Percentiles rank a stretch among this genome's conserved stretches.
Evolutionary conservation across 257 asterid genomes (phyloP).

Genomic region (Penstemon newberryi): DNA sequence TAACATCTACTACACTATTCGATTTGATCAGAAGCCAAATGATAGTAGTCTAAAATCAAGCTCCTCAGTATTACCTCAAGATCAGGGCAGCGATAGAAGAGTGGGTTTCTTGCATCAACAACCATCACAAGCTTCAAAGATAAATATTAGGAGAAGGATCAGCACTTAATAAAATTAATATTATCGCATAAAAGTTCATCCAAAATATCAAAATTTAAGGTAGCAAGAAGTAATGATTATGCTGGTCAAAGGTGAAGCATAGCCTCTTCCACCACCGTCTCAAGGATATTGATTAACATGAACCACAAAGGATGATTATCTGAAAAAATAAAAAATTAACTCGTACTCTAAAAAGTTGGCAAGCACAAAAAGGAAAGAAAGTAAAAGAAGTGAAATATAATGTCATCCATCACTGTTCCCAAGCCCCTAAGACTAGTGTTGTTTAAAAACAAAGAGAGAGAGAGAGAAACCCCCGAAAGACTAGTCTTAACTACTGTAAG

Average conservation of each 20-base stretch:
- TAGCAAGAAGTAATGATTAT: neutral
- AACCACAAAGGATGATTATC: no score
- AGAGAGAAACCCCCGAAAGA: no score
- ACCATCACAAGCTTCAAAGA: slow-evolving; percentile 82
- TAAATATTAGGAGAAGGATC: slow-evolving; percentile 30
- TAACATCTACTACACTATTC: neutral
- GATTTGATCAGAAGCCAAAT: slow-evolving; percentile 12
- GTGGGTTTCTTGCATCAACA: slow-evolving; percentile 97
- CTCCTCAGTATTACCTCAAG: slow-evolving; percentile 66
- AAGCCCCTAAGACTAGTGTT: no score
- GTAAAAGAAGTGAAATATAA: no score
- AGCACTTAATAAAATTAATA: slow-evolving; percentile 21
- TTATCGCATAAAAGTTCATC: neutral
- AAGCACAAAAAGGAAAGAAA: no score
- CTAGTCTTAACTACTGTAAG: no score
- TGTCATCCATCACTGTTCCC: no score
- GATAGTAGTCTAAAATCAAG: slow-evolving; percentile 6
- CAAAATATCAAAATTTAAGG: slow-evolving; percentile 11
- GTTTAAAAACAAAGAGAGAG: no score
- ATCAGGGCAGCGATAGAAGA: slow-evolving; percentile 97
- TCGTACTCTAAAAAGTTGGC: no score
- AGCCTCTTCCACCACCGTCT: neutral
- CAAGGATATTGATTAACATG: no score
- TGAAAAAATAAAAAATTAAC: no score
- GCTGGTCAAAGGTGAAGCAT: slow-evolving; percentile 2